Conservation (phyloP, 1,284 basidiomycete species). For the Cutaneotrichosporon sp. region DNA sequence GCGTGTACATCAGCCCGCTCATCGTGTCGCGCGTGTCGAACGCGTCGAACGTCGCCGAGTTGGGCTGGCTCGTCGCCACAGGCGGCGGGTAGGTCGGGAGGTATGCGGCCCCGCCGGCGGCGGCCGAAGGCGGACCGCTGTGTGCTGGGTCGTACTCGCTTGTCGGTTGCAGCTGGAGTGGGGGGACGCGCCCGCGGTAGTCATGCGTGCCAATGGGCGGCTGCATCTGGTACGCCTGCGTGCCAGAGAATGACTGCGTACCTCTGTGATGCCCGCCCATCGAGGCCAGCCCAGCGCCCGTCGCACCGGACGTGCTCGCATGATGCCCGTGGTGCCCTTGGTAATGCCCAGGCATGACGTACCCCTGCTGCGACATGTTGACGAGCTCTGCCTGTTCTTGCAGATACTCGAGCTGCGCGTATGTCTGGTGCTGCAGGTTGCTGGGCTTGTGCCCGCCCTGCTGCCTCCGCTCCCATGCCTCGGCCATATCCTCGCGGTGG, state of each 20-base stretch:
- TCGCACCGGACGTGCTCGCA: constrained; percentile 12
- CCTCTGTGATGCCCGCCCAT: constrained; percentile 27
- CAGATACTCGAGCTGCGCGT: constrained; percentile 82
- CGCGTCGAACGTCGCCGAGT: constrained; percentile 39
- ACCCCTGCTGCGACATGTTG: constrained; percentile 50
- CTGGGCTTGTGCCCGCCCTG: constrained; percentile 55
- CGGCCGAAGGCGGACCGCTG: constrained; percentile 11
- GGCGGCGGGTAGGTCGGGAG: constrained; percentile 52
- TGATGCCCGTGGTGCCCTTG: constrained; percentile 7
- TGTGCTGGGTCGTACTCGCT: constrained; percentile 40
- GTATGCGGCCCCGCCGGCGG: constrained; percentile 24
- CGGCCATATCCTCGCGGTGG: constrained; percentile 84
- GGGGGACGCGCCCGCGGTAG: constrained; percentile 22
- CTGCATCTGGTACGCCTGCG: constrained; percentile 45
- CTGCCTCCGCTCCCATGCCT: constrained; percentile 79
- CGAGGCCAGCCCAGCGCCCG: not conserved
- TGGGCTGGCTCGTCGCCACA: constrained; percentile 36
- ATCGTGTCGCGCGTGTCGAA: constrained; percentile 41
- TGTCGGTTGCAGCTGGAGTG: constrained; percentile 25
- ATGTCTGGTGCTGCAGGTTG: constrained; percentile 59
- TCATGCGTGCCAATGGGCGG: constrained; percentile 38
- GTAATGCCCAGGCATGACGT: constrained; percentile 49
- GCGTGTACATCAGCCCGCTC: constrained; percentile 50
- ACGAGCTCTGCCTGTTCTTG: constrained; percentile 89
- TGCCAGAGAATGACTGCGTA: constrained; percentile 29